Evolutionary conservation across 2,329 filamentous ascomycete genomes (phyloP).

Genomic region (Colletotrichum euphorbiae): DNA sequence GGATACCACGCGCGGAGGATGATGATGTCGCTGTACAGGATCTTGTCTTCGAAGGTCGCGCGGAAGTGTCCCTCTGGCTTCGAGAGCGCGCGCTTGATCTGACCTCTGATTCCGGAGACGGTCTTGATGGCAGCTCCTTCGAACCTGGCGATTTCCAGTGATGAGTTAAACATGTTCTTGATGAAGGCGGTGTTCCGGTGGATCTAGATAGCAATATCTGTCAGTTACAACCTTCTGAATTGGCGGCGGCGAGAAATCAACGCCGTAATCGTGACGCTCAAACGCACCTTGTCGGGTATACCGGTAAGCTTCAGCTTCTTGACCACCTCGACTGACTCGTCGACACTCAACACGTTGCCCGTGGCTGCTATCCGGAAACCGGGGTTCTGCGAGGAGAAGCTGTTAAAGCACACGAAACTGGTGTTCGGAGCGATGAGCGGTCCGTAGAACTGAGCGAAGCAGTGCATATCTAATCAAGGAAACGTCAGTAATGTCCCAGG

Average conservation of each 20-base stretch:
- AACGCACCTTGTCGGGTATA: conserved; percentile 77
- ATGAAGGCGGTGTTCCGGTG: conserved; percentile 99
- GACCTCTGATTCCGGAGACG: conserved; percentile 92
- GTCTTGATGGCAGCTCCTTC: conserved; percentile 96
- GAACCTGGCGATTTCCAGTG: conserved; percentile 97
- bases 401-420: conserved; percentile 93
- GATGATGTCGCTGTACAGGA: conserved; percentile 95
- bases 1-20: conserved; percentile 98
- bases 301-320: conserved; percentile 99
- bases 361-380: conserved; percentile 96
- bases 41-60: conserved; percentile 98
- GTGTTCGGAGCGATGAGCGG: conserved; percentile 96
- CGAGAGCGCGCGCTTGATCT: conserved; percentile 94
- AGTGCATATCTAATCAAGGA: conserved; percentile 79
- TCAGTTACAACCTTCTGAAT: no score
- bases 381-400: conserved; percentile 83
- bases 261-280: no score
- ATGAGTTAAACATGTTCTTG: conserved; percentile 96
- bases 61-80: conserved; percentile 97
- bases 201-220: conserved; percentile 59
- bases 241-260: no score
- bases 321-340: conserved; percentile 96
- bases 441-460: conserved; percentile 94
- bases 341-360: conserved; percentile 91
- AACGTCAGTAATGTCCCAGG: no score